Conservation (phyloP, 768 basidiomycete species). For the Termitomyces sp. region DNA sequence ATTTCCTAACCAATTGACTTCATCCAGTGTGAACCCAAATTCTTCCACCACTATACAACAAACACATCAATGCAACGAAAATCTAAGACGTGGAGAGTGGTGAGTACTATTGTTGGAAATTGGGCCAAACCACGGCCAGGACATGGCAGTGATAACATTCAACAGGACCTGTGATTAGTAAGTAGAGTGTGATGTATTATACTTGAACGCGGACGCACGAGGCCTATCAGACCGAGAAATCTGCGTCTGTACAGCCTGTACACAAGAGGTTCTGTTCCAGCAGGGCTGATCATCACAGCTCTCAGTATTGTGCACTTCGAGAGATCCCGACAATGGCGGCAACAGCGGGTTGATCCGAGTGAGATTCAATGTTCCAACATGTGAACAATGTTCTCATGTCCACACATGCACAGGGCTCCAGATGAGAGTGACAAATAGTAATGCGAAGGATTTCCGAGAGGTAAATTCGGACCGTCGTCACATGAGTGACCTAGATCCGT, state of each 20-base stretch:
- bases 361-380: not conserved
- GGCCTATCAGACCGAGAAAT: slow-evolving; percentile 57
- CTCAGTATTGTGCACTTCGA: not conserved
- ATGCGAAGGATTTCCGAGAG: not conserved
- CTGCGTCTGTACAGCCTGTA: slow-evolving; percentile 70
- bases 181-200: not conserved
- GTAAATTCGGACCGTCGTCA: not conserved
- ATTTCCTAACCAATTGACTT: slow-evolving; percentile 83
- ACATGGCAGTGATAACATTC: slow-evolving; percentile 59
- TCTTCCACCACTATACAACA: slow-evolving; percentile 45
- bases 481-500: not conserved
- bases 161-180: slow-evolving; percentile 45
- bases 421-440: not conserved
- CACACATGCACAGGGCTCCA: not conserved
- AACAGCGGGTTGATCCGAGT: not conserved
- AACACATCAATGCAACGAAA: not conserved
- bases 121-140: slow-evolving; percentile 82
- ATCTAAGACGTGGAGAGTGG: slow-evolving; percentile 6
- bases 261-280: slow-evolving; percentile 1
- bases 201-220: slow-evolving; percentile 36
- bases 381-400: not conserved
- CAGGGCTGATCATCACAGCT: not conserved
- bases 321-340: not conserved
- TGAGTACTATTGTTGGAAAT: slow-evolving; percentile 60
- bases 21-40: slow-evolving; percentile 62